Percentiles rank a stretch among this genome's conserved stretches.
Conservation (phyloP, 2,329 filamentous ascomycete species). For the Colletotrichum phormii region DNA sequence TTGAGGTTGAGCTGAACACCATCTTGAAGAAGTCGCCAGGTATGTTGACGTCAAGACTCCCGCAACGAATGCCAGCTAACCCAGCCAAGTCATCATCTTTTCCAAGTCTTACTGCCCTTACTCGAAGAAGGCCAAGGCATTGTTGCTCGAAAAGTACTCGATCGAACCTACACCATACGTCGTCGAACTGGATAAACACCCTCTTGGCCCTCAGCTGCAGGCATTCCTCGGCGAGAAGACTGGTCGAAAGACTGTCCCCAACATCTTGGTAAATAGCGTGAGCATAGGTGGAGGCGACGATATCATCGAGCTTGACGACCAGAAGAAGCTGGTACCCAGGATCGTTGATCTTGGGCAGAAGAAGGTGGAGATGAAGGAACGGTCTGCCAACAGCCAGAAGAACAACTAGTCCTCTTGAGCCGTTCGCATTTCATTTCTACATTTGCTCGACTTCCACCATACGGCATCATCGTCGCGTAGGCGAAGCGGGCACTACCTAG, state of each 20-base stretch:
- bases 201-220: conserved; percentile 80
- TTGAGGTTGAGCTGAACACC: conserved; percentile 77
- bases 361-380: conserved; percentile 64
- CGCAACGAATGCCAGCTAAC: conserved; percentile 20
- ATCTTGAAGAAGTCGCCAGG: conserved; percentile 89
- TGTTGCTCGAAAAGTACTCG: conserved; percentile 85
- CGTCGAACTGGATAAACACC: conserved; percentile 89
- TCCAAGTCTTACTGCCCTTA: conserved; percentile 93
- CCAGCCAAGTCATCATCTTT: conserved; percentile 84
- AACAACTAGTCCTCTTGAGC: conserved; percentile 19
- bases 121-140: conserved; percentile 85
- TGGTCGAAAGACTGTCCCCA: conserved; percentile 87
- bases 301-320: conserved; percentile 76
- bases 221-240: conserved; percentile 78
- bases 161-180: conserved; percentile 87
- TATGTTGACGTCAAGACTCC: conserved; percentile 55
- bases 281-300: conserved; percentile 94
- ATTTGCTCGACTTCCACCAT: background rate
- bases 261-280: conserved; percentile 87
- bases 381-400: conserved; percentile 44
- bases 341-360: conserved; percentile 81
- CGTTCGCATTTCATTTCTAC: conserved; percentile 13
- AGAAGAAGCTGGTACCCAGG: conserved; percentile 76
- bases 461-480: conserved; percentile 1
- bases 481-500: background rate